Evolutionary conservation across 306 rosid genomes (phyloP).

Genomic region (Pyrus communis): DNA sequence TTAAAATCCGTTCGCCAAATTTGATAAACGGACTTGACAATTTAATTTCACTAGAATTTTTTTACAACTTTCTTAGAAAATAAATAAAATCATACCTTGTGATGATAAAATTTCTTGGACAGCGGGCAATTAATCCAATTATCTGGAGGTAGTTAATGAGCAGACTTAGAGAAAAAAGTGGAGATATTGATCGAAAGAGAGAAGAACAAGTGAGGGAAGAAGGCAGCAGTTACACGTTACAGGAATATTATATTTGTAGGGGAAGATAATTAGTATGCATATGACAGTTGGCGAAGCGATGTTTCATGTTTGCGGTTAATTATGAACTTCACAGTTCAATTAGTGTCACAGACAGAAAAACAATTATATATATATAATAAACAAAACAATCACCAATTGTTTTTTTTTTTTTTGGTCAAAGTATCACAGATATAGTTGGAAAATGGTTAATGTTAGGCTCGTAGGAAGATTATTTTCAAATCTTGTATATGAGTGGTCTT

Average conservation of each 20-base stretch:
- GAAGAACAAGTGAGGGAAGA: background rate
- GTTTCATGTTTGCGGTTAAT: background rate
- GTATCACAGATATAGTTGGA: background rate
- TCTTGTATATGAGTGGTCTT: too few relatives aligned
- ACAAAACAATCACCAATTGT: too few relatives aligned
- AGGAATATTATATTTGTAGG: background rate
- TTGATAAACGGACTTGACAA: background rate
- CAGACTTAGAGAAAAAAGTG: background rate
- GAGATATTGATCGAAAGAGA: background rate
- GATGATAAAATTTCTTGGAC: background rate
- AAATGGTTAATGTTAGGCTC: background rate
- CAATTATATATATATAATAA: too few relatives aligned
- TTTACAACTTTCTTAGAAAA: background rate
- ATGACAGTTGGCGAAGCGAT: background rate
- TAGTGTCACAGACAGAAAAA: background rate
- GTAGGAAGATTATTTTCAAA: background rate
- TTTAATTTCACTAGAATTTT: background rate
- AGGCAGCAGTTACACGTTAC: background rate
- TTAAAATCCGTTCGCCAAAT: background rate
- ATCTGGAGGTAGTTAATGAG: background rate
- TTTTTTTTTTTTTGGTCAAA: background rate
- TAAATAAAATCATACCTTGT: background rate
- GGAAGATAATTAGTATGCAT: background rate
- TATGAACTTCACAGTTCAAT: background rate
- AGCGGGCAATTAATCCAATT: background rate